Base-by-base conservation (phyloP, 148 eudicot species). In the Beta vulgaris region DNA sequence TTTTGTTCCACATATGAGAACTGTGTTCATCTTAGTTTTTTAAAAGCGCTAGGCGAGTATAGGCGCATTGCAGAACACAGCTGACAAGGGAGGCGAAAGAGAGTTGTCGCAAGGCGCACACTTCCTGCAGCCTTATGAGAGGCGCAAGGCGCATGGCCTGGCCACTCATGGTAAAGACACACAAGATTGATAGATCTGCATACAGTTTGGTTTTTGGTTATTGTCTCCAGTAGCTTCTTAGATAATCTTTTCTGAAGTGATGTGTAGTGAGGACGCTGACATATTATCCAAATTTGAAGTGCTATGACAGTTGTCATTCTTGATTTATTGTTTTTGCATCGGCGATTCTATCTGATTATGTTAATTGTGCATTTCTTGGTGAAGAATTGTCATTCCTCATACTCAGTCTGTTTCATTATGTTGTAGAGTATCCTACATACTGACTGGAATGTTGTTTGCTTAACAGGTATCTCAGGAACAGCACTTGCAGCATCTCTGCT, bases 401-500 rank as follows among this genome's bases (percentile, higher is more conserved):
- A 8, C 39, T 31, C 43, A 37, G 26, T 53, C 10, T 60, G 31
- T 74, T 46, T 54, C 44, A 25, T 73, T 29, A 35, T 26, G 14
- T 51, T 57, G 43, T 29, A 23, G 57, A 76, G 55, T 76, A 57
- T 49, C 60, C 19, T 49, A 39, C 35, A 29, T 79, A 55, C 66
- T 76, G 61, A 75, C 48, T 67, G 34, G 21, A 19, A 28, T 21
- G 23, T 23, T 15, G 34, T 75, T 40, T 26, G 42, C 26, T 55
- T 72, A 26, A 67, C 74, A 81, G 84, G 96, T 72, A 88, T 95
- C 72, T 95, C 99, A 32, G 99, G 99, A 71, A 95, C 99, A 35
- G 96, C 99, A 59, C 82, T 95, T 65, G 99, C 99, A 44, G 97
- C 98, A 79, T 85, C 98, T 43, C 93, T 95, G 72, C 81, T 95